Conservation (phyloP, 169 alveolate genomes). For the Plasmodium adleri region DNA sequence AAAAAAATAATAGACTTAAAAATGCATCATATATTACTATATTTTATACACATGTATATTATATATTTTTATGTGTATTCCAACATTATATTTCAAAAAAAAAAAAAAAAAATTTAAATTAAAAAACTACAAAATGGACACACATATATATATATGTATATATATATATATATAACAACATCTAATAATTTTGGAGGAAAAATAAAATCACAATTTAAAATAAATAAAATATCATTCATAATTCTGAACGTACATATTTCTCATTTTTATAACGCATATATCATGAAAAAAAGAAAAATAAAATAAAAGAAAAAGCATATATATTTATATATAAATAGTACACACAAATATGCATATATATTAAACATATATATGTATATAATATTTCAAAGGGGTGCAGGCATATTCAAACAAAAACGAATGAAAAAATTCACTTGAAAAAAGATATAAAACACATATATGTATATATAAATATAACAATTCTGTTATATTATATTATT, state of each 20-base stretch:
- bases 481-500: conserved; percentile 13
- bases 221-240: conserved; percentile 36
- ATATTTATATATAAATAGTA: neutral
- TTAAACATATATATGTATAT: conserved; percentile 10
- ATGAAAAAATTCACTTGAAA: conserved; percentile 10
- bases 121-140: too few species aligned
- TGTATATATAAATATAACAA: conserved; percentile 17
- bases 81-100: conserved; percentile 26
- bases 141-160: too few species aligned
- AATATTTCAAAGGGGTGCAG: conserved; percentile 55
- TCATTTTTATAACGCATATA: conserved; percentile 9
- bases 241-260: conserved; percentile 30
- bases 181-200: conserved; percentile 49
- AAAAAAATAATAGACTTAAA: too few species aligned
- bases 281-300: conserved; percentile 30
- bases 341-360: too few species aligned
- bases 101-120: conserved; percentile 5
- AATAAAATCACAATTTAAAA: conserved; percentile 35
- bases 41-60: too few species aligned
- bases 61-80: neutral
- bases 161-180: conserved; percentile 10
- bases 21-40: too few species aligned
- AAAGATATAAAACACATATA: conserved; percentile 21
- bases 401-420: conserved; percentile 19
- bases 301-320: conserved; percentile 4